Evolutionary conservation across 768 basidiomycete genomes (phyloP).

Genomic region (Candolleomyces eurysporus): DNA sequence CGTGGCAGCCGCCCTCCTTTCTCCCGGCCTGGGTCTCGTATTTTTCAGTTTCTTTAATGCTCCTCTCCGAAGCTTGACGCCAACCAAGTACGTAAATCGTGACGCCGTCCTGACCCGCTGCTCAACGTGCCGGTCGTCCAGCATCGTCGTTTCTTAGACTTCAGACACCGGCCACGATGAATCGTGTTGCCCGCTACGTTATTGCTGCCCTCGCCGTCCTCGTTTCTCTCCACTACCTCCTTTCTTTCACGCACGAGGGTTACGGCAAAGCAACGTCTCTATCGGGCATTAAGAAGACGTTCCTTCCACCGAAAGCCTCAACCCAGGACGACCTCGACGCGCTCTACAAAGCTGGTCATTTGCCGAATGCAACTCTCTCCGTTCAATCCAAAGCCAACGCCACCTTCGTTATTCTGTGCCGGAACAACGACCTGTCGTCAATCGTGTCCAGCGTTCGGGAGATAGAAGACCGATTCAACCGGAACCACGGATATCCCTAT

Average conservation of each 20-base stretch:
- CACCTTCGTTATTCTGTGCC: slow-evolving; percentile 52
- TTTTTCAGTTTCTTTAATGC: no score
- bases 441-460: slow-evolving; percentile 68
- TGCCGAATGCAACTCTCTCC: slow-evolving; percentile 16
- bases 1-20: no score
- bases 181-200: neutral
- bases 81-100: no score
- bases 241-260: slow-evolving; percentile 48
- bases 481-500: slow-evolving; percentile 74
- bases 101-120: no score
- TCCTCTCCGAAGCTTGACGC: no score
- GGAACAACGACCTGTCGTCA: slow-evolving; percentile 63
- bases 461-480: slow-evolving; percentile 84
- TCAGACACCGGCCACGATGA: neutral
- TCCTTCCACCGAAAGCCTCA: slow-evolving; percentile 1
- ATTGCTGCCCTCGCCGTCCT: neutral
- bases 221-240: slow-evolving; percentile 44
- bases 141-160: no score
- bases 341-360: slow-evolving; percentile 10
- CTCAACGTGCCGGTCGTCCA: no score
- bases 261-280: slow-evolving; percentile 52
- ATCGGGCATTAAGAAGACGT: slow-evolving; percentile 25
- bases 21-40: no score
- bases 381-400: slow-evolving; percentile 34
- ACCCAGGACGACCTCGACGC: slow-evolving; percentile 26